Evolutionary conservation across 2,329 filamentous ascomycete genomes (phyloP).

Genomic region (Fusarium xyrophilum): DNA sequence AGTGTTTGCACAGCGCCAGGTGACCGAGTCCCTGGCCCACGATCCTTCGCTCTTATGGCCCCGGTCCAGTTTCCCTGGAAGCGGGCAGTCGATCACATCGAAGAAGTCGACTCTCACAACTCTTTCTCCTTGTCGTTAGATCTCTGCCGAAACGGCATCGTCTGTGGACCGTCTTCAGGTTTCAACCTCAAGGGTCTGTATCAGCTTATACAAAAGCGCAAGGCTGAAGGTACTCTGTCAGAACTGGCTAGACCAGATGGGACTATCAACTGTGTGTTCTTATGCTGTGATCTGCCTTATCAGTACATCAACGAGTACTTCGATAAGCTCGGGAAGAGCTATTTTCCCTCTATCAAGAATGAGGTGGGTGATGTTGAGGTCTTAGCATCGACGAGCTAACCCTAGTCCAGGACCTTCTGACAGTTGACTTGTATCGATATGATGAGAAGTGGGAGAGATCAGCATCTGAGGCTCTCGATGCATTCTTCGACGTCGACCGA

Average conservation of each 20-base stretch:
- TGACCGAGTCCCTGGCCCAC: conserved; percentile 65
- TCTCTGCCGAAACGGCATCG: conserved; percentile 62
- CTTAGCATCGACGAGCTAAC: not conserved
- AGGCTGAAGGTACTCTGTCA: conserved; percentile 52
- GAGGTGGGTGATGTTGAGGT: conserved; percentile 39
- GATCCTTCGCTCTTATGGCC: conserved; percentile 57
- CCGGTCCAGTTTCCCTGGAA: conserved; percentile 66
- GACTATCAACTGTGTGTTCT: conserved; percentile 61
- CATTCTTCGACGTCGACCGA: conserved; percentile 27
- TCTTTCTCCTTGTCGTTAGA: conserved; percentile 61
- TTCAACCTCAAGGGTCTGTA: conserved; percentile 62
- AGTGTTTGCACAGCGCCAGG: conserved; percentile 65
- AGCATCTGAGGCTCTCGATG: conserved; percentile 12
- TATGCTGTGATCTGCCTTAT: conserved; percentile 69
- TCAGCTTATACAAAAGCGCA: conserved; percentile 58
- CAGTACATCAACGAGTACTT: conserved; percentile 69
- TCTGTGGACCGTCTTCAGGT: conserved; percentile 68
- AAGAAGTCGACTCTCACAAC: conserved; percentile 62
- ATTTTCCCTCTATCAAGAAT: conserved; percentile 58
- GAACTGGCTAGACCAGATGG: conserved; percentile 55
- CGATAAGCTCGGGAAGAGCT: conserved; percentile 56
- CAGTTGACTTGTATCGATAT: conserved; percentile 38
- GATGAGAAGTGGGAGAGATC: conserved; percentile 41
- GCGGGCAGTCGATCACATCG: conserved; percentile 60
- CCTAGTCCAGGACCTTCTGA: conserved; percentile 28